phyloP scores from a whole-genome alignment of 352 stramenopile species.

The Pythium phragmitis region DNA sequence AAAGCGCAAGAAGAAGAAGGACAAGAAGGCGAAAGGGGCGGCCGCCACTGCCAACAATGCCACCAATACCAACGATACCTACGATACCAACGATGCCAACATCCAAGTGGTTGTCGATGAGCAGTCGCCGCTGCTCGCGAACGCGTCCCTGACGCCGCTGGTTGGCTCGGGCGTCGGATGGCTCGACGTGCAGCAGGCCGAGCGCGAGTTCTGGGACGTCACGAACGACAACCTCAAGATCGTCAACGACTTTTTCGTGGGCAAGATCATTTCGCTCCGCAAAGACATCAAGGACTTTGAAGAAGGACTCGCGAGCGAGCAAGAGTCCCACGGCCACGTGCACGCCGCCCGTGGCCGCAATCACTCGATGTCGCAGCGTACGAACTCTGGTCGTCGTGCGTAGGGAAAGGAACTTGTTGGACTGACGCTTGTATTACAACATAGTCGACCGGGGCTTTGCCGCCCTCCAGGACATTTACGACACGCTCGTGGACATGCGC shows the following conservation, averaged over 20 bases:
- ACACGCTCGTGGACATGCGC: conserved; percentile 87
- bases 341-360: conserved; percentile 55
- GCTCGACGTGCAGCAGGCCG: conserved; percentile 67
- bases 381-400: conserved; percentile 11
- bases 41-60: neutral
- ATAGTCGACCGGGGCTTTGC: conserved; percentile 69
- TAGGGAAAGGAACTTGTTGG: neutral
- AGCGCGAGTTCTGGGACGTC: conserved; percentile 84
- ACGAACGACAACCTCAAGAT: conserved; percentile 76
- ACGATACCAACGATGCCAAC: conserved; percentile 30
- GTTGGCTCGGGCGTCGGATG: conserved; percentile 32
- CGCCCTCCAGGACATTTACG: conserved; percentile 87
- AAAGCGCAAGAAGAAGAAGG: conserved; percentile 49
- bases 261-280: conserved; percentile 63
- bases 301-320: conserved; percentile 57
- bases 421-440: neutral
- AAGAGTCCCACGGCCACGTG: conserved; percentile 75
- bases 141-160: conserved; percentile 20
- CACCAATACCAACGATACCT: conserved; percentile 17
- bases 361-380: conserved; percentile 55
- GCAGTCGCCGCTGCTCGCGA: conserved; percentile 61
- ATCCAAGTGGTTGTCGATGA: conserved; percentile 52
- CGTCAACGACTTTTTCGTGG: conserved; percentile 84
- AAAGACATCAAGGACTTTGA: conserved; percentile 81
- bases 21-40: conserved; percentile 28